Conservation (phyloP, 768 basidiomycete genomes). For the Rhizopogon sp. region DNA sequence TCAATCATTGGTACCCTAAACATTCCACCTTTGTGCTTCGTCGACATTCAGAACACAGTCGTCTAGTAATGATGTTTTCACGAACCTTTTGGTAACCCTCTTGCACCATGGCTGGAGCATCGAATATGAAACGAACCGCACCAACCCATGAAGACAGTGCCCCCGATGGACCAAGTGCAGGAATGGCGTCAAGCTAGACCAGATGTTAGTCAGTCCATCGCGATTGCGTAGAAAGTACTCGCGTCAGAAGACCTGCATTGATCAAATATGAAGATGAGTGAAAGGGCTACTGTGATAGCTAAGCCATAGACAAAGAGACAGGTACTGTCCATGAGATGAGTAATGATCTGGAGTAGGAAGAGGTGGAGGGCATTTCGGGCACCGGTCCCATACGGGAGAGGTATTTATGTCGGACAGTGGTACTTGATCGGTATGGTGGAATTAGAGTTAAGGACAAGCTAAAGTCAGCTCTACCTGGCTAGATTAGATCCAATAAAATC, state of each 20-base stretch:
- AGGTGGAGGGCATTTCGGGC: constrained; percentile 24
- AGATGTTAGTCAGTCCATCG: neutral
- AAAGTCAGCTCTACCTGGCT: neutral
- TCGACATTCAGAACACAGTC: constrained; percentile 10
- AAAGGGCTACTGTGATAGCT: constrained; percentile 8
- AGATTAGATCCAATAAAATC: constrained; percentile 23
- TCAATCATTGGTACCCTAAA: constrained; percentile 42
- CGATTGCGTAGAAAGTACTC: constrained; percentile 1
- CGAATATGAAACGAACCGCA: constrained; percentile 22
- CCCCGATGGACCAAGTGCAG: constrained; percentile 31
- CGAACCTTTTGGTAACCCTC: constrained; percentile 32
- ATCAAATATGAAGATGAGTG: constrained; percentile 10
- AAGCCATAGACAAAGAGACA: constrained; percentile 16
- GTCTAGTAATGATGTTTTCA: neutral
- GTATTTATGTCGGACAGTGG: constrained; percentile 27
- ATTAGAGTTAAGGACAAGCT: constrained; percentile 24
- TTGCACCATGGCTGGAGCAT: constrained; percentile 29
- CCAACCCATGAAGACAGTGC: constrained; percentile 28
- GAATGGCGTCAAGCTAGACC: constrained; percentile 25
- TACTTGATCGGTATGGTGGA: constrained; percentile 13
- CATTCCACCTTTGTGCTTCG: constrained; percentile 24
- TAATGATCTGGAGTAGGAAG: constrained; percentile 12
- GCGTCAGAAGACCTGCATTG: constrained; percentile 21
- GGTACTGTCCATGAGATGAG: constrained; percentile 21
- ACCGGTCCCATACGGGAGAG: constrained; percentile 11